Conservation (phyloP, 2,329 filamentous ascomycete genomes). For the Xylaria sp. region DNA sequence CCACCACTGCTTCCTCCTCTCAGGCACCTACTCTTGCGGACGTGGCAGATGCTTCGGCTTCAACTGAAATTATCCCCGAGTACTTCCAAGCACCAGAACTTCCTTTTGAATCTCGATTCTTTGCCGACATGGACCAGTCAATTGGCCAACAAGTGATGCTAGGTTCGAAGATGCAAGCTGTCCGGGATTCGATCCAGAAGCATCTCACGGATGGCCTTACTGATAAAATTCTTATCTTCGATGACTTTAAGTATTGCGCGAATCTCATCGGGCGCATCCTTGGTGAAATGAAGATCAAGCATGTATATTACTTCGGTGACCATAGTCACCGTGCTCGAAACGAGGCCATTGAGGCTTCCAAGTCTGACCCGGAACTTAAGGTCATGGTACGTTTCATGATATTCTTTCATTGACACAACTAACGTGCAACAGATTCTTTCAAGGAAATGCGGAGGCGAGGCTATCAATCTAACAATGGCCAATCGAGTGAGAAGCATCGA, state of each 20-base stretch:
- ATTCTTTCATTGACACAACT: neutral
- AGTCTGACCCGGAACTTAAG: neutral
- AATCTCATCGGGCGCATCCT: neutral
- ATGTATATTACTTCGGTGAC: neutral
- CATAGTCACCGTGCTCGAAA: neutral
- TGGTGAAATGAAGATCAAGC: neutral
- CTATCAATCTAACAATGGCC: conserved; percentile 10
- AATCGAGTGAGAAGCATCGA: conserved; percentile 16
- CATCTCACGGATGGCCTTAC: conserved; percentile 9
- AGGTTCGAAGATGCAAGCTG: conserved; percentile 9
- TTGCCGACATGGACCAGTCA: neutral
- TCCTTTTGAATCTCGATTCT: neutral
- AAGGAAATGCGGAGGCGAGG: neutral
- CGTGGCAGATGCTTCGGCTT: neutral
- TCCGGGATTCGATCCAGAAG: neutral
- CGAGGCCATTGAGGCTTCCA: neutral
- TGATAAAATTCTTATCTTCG: conserved; percentile 18
- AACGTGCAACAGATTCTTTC: neutral
- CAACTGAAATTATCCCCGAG: neutral
- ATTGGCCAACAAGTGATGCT: neutral
- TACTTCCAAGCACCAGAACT: neutral
- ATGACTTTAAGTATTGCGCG: neutral
- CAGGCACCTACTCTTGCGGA: no score
- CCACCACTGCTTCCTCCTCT: neutral
- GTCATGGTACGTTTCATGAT: neutral